Evolutionary conservation across 2,329 filamentous ascomycete species (phyloP).

Genomic region (Alternaria metachromatica): DNA sequence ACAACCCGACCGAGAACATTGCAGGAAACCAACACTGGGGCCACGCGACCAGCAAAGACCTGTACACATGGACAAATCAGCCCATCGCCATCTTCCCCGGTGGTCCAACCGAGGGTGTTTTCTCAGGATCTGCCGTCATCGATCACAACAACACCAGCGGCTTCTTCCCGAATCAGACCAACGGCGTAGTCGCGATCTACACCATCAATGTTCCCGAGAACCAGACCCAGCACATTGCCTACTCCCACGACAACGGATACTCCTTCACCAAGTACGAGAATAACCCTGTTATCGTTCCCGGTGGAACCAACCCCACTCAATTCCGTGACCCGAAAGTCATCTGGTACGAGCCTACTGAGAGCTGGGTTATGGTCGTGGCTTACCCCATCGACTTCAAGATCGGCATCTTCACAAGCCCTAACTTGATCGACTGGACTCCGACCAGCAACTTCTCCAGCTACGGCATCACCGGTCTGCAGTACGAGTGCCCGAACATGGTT

Average conservation of each 20-base stretch:
- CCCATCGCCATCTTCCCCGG: constrained; percentile 66
- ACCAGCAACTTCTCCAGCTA: constrained; percentile 64
- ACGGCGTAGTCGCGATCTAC: constrained; percentile 69
- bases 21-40: constrained; percentile 71
- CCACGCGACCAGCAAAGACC: constrained; percentile 67
- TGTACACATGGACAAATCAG: constrained; percentile 71
- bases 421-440: constrained; percentile 65
- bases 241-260: constrained; percentile 67
- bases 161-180: constrained; percentile 67
- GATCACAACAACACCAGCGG: constrained; percentile 71
- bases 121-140: constrained; percentile 63
- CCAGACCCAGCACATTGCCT: constrained; percentile 67
- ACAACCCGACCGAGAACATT: constrained; percentile 58
- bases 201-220: constrained; percentile 53
- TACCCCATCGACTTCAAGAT: constrained; percentile 64
- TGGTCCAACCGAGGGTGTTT: constrained; percentile 61
- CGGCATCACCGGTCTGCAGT: constrained; percentile 62
- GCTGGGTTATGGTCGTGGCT: constrained; percentile 66
- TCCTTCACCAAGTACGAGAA: constrained; percentile 65
- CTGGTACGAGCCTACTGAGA: constrained; percentile 56
- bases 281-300: constrained; percentile 65
- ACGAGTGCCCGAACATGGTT: constrained; percentile 70
- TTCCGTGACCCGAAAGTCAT: constrained; percentile 73
- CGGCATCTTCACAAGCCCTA: constrained; percentile 66
- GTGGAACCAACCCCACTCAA: constrained; percentile 56